Conservation (phyloP, 2,329 filamentous ascomycete species). For the Didymella keratinophila region DNA sequence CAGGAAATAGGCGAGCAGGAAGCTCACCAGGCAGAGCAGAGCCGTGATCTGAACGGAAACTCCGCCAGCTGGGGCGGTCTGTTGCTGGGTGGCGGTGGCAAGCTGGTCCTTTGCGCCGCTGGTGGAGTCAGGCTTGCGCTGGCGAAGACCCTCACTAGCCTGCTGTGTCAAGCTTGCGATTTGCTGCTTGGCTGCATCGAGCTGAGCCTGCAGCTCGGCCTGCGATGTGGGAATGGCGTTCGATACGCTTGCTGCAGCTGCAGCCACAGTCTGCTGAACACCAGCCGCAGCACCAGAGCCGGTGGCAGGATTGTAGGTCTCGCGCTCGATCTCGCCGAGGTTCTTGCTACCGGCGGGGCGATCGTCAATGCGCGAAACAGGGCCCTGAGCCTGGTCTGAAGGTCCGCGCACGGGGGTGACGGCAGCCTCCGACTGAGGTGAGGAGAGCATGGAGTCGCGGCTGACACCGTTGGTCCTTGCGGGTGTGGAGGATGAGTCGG, state of each 20-base stretch:
- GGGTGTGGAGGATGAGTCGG: slow-evolving; percentile 44
- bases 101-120: slow-evolving; percentile 61
- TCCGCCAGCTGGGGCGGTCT: slow-evolving; percentile 69
- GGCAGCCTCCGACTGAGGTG: slow-evolving; percentile 60
- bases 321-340: slow-evolving; percentile 52
- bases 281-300: slow-evolving; percentile 24
- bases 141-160: slow-evolving; percentile 70
- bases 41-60: slow-evolving; percentile 89
- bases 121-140: slow-evolving; percentile 72
- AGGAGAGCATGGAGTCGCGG: slow-evolving; percentile 55
- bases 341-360: slow-evolving; percentile 51
- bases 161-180: slow-evolving; percentile 73
- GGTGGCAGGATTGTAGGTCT: slow-evolving; percentile 52
- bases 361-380: slow-evolving; percentile 51
- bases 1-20: slow-evolving; percentile 94
- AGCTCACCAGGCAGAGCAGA: slow-evolving; percentile 83
- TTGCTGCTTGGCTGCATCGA: slow-evolving; percentile 76
- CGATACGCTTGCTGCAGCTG: slow-evolving; percentile 60
- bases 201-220: slow-evolving; percentile 75
- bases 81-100: slow-evolving; percentile 60
- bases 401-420: slow-evolving; percentile 56
- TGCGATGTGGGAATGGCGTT: slow-evolving; percentile 57
- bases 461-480: slow-evolving; percentile 47
- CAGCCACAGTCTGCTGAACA: slow-evolving; percentile 50
- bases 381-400: slow-evolving; percentile 43